These are phyloP conservation scores for Schwanniomyces etchellsii DNA, from an alignment of 1,139 yeast genomes.

Conservation along the genomic window DNA sequence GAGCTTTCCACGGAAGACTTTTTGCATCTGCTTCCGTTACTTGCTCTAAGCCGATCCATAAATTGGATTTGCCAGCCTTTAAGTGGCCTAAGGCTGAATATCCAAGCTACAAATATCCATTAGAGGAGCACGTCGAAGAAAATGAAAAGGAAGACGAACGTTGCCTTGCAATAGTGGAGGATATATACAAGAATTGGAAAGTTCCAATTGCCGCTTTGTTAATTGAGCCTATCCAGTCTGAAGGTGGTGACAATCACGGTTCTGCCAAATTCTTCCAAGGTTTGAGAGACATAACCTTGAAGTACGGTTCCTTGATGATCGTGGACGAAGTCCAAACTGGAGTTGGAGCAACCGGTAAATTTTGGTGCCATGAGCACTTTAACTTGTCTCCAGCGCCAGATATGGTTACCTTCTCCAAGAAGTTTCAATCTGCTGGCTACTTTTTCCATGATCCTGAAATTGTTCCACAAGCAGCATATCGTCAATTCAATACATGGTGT, in stretches of 20 bases:
- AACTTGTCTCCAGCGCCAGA: conserved; percentile 69
- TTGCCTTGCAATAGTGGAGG: conserved; percentile 57
- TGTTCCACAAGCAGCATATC: conserved; percentile 66
- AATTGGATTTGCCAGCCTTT: conserved; percentile 78
- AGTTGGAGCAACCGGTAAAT: conserved; percentile 76
- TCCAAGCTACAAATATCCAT: conserved; percentile 71
- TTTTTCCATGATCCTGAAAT: conserved; percentile 67
- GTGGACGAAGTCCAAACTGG: conserved; percentile 88
- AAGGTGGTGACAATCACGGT: conserved; percentile 87
- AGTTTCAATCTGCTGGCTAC: conserved; percentile 84
- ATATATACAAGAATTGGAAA: conserved; percentile 49
- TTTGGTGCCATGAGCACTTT: conserved; percentile 89
- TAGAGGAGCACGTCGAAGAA: conserved; percentile 47
- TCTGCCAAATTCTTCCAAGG: conserved; percentile 73
- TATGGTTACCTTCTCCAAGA: conserved; percentile 78
- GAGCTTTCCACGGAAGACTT: conserved; percentile 79
- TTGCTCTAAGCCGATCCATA: conserved; percentile 77
- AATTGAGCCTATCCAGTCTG: conserved; percentile 79
- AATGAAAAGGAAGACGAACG: conserved; percentile 64
- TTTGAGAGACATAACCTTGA: conserved; percentile 62
- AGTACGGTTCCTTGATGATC: conserved; percentile 63
- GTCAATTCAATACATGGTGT: conserved; percentile 90
- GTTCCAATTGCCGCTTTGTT: conserved; percentile 71
- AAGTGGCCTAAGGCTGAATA: conserved; percentile 86
- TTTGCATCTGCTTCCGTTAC: conserved; percentile 78